Conservation (phyloP, 352 stramenopile species). For the Phytophthora pluvialis region DNA sequence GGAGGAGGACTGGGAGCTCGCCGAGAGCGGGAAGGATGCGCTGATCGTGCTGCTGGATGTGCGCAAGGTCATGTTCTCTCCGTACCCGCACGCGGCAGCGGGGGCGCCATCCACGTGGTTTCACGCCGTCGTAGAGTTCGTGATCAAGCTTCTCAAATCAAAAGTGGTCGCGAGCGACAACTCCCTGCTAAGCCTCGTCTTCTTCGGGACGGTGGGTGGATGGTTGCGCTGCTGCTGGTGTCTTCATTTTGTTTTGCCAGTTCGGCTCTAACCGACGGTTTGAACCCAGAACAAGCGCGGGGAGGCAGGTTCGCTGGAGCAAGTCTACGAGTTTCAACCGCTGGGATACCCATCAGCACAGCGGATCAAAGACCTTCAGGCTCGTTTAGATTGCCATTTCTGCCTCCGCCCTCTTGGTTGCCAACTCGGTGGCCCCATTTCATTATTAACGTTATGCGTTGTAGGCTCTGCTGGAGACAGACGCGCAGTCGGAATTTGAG, state of each 20-base stretch:
- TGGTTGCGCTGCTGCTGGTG: neutral
- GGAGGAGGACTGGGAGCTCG: constrained; percentile 69
- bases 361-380: constrained; percentile 79
- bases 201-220: constrained; percentile 73
- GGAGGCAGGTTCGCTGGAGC: constrained; percentile 63
- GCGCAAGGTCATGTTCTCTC: constrained; percentile 69
- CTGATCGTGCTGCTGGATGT: constrained; percentile 82
- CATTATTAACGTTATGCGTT: neutral
- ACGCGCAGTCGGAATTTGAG: constrained; percentile 53
- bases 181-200: constrained; percentile 75
- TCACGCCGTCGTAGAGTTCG: constrained; percentile 68
- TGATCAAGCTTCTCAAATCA: constrained; percentile 74
- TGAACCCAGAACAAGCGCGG: constrained; percentile 55
- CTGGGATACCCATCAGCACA: constrained; percentile 75
- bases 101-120: constrained; percentile 63
- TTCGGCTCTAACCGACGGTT: constrained; percentile 4
- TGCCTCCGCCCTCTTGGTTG: neutral
- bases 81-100: constrained; percentile 34
- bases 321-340: constrained; percentile 80
- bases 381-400: neutral
- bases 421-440: neutral
- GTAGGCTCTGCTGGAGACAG: constrained; percentile 52
- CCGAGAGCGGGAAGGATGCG: constrained; percentile 73
- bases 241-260: neutral
- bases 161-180: constrained; percentile 86